Base-by-base conservation (phyloP, 2,329 filamentous ascomycete genomes). In the Cladosporium sp. region DNA sequence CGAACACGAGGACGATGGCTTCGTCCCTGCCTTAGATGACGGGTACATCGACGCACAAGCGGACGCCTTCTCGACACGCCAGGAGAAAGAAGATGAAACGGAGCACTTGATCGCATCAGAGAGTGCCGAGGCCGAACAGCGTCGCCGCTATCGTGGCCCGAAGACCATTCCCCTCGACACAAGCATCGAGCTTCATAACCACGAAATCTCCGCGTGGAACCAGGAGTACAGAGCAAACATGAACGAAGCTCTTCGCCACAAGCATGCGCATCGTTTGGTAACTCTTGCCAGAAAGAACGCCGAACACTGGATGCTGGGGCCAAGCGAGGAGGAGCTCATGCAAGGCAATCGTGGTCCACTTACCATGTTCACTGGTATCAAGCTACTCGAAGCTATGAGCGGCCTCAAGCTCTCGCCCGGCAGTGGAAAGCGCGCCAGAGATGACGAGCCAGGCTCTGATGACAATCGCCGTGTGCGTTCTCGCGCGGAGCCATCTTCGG, bases 241-340 rank as follows among this genome's bases (percentile, higher is more conserved):
- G 80, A 70, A 66, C 1, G 66, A 69, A 10, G 75, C 73, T 8
- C 61, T 62, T 6, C 70, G 67, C 31, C 62, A 70, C 16, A 83
- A 80, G 58, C 58, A 68, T 4, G 62, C 70, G 5, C 52, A 43
- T 9, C 74, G 70, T 44, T 61, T 70, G 11, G 58, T 66, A 10
- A 64, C 67, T 0, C 70, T 77, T 40, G 80, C 82, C 2, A 86
- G 80, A 67, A 81, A 78, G 62, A 85, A 85, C 54, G 84, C 83
- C 0, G 74, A 76, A 9, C 75, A 77, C 59, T 86, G 80, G 73
- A 75, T 86, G 3, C 75, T 79, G 54, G 80, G 78, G 4, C 64
- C 70, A 44, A 51, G 48, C 22, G 82, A 82, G 6, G 70, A 85
- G 43, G 80, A 77, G 40, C 73, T 73, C 10, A 74, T 74, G 5